Base-by-base conservation (phyloP, 2,329 filamentous ascomycete genomes). In the Phialophora verrucosa region DNA sequence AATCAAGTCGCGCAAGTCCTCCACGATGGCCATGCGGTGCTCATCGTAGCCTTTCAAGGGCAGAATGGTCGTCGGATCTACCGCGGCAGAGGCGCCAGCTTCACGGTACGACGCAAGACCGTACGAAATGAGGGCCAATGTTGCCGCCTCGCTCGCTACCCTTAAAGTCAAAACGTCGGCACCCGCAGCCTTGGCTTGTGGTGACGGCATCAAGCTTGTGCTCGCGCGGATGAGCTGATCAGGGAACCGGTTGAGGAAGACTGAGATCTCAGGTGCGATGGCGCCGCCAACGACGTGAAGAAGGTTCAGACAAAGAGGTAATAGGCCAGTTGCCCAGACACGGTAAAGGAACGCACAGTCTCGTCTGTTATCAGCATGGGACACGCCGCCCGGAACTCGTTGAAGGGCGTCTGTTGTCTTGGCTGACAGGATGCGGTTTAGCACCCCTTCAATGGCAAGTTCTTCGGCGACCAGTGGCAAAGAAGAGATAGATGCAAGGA, bases 241-340 rank as follows among this genome's bases (percentile, higher is more conserved):
- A 11, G 91, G 90, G 77, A 97, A 99, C 75, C 93, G 90, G 75
- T 96, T 96, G 31, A 99, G 84, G 75, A 98, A 96, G 65, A 89
- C 89, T 0, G 91, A 87, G 5, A 98, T 87, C 77, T 99, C 95
- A 0, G 90, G 87, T 0, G 93, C 93, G 55, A 96, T 88, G 1
- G 91, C 90, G 0, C 88, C 85, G 11, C 93, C 92, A 20, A 99
- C 87, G 11, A 91, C 88, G 66, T 90, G 88, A 23, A 99, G 85
- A 31, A 99, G 83, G 76, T 98, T 98, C 53, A 99, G 85, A 67
- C 94, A 90, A 20, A 99, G 82, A 0, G 95, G 95, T 3, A 99
- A 83, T 64, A 98, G 86, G 1, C 92, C 95, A 71, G 91, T 90
- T 23, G 88, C 88, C 95, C 95, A 99, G 74, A 98, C 93, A 60